These are phyloP conservation scores for Pleurotus djamor DNA, from an alignment of 768 basidiomycete species.

Conservation along the genomic window DNA sequence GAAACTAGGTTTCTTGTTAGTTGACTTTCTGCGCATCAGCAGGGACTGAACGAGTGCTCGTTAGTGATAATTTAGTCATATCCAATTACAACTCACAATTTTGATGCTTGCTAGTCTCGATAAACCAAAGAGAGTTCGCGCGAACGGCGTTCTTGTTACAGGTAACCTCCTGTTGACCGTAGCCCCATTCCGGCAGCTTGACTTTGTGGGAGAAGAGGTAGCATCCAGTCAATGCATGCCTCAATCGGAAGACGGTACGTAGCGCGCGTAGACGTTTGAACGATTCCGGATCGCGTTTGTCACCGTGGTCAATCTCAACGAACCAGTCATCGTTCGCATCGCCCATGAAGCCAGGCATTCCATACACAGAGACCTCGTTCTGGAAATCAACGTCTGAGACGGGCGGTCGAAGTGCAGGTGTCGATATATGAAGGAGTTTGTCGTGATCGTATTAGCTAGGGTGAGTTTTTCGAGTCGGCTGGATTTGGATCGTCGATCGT, in stretches of 20 bases:
- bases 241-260: constrained; percentile 76
- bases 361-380: constrained; percentile 96
- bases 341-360: constrained; percentile 79
- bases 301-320: constrained; percentile 78
- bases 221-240: constrained; percentile 87
- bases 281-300: constrained; percentile 64
- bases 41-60: constrained; percentile 48
- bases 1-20: constrained; percentile 88
- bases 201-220: constrained; percentile 98
- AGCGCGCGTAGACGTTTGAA: constrained; percentile 74
- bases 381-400: constrained; percentile 99
- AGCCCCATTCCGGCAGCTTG: constrained; percentile 97
- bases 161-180: constrained; percentile 98
- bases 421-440: constrained; percentile 77
- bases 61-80: not conserved
- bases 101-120: constrained; percentile 84
- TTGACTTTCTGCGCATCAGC: constrained; percentile 78
- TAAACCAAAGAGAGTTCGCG: constrained; percentile 89
- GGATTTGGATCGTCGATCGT: constrained; percentile 39
- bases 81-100: constrained; percentile 48
- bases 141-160: constrained; percentile 97
- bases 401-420: constrained; percentile 91
- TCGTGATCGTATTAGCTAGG: constrained; percentile 67
- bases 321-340: constrained; percentile 94
- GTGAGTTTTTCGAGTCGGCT: constrained; percentile 45